Conservation (phyloP, 2,329 filamentous ascomycete genomes). For the Neonectria magnoliae region DNA sequence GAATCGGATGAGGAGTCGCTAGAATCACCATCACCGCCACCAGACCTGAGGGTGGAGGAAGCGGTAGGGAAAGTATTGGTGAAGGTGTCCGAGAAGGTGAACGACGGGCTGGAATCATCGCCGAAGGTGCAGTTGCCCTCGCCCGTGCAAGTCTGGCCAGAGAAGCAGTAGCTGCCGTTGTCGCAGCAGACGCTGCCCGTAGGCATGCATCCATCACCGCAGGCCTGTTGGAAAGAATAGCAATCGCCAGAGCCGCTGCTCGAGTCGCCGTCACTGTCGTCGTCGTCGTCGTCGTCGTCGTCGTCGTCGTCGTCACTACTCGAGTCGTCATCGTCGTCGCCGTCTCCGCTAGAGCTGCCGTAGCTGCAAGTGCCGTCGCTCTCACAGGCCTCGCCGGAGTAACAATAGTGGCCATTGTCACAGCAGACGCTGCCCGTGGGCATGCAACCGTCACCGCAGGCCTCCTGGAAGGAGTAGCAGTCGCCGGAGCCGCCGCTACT, state of each 20-base stretch:
- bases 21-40: neutral
- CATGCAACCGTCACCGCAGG: conserved; percentile 42
- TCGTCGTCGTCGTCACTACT: conserved; percentile 11
- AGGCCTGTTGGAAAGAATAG: conserved; percentile 16
- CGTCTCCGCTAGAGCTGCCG: conserved; percentile 19
- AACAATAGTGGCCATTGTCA: conserved; percentile 44
- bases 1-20: neutral
- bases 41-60: neutral
- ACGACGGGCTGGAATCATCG: neutral
- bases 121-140: conserved; percentile 26
- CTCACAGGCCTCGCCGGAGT: conserved; percentile 39
- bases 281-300: conserved; percentile 24
- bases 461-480: conserved; percentile 33
- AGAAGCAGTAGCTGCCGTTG: conserved; percentile 36
- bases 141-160: conserved; percentile 36
- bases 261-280: conserved; percentile 1
- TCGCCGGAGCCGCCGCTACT: conserved; percentile 26
- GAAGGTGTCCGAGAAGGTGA: neutral
- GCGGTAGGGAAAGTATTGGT: neutral
- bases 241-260: conserved; percentile 14
- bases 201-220: conserved; percentile 34
- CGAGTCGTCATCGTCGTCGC: conserved; percentile 26
- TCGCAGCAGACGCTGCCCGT: conserved; percentile 34
- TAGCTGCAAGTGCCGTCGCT: conserved; percentile 36
- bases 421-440: conserved; percentile 43